These are phyloP conservation scores for Colletotrichum godetiae DNA, from an alignment of 2,329 filamentous ascomycete species.

Conservation along the genomic window DNA sequence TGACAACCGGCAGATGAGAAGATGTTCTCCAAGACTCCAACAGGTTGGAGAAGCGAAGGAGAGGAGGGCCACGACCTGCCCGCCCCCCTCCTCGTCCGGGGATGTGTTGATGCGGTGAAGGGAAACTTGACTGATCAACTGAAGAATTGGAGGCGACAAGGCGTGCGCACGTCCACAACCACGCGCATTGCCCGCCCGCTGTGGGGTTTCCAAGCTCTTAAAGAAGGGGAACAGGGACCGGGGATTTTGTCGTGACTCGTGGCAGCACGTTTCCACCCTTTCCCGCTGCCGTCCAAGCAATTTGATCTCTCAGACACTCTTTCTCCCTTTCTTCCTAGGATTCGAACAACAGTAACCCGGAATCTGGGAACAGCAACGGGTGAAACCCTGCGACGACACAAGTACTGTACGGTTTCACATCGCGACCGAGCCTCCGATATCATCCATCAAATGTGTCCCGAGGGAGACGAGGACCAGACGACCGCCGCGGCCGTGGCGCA, in stretches of 20 bases:
- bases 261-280: not conserved
- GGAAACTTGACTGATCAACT: not conserved
- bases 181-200: slow-evolving; percentile 28
- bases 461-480: not conserved
- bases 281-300: not conserved
- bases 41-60: not conserved
- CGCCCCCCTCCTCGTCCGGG: not conserved
- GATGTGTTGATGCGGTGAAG: slow-evolving; percentile 26
- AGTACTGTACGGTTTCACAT: not conserved
- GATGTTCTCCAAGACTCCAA: not conserved
- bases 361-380: not conserved
- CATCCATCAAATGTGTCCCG: slow-evolving; percentile 13
- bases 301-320: not conserved
- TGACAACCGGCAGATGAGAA: not conserved
- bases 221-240: slow-evolving; percentile 20
- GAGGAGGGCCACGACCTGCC: not conserved
- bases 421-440: not conserved
- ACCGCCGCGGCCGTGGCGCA: not conserved
- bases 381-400: not conserved
- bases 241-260: slow-evolving; percentile 20
- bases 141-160: not conserved
- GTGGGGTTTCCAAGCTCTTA: not conserved
- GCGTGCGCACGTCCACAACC: not conserved
- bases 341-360: not conserved
- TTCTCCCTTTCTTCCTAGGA: not conserved